Conservation (phyloP, 23 red algal genomes). For the Cyanidium caldarium region DNA sequence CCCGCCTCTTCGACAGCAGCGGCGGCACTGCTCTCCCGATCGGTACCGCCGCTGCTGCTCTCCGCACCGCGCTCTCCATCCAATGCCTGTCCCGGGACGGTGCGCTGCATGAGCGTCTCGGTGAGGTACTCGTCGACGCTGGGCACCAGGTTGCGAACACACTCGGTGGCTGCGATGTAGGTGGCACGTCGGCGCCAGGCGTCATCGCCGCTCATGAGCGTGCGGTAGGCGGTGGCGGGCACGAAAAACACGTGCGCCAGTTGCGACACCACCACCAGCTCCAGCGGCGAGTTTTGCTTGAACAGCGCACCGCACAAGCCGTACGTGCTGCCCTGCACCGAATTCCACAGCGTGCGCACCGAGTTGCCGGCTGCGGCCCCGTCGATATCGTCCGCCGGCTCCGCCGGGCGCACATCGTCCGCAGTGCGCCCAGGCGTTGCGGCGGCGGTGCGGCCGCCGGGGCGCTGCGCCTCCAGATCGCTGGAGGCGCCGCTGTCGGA, state of each 20-base stretch:
- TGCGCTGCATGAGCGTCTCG: not conserved
- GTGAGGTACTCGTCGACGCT: constrained; percentile 7
- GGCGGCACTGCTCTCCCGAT: not conserved
- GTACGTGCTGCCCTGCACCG: not conserved
- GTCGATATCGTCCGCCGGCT: too few species aligned
- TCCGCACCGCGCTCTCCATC: not conserved
- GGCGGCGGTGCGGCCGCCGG: too few species aligned
- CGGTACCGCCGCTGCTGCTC: not conserved
- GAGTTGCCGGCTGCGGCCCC: too few species aligned
- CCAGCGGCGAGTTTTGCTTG: not conserved
- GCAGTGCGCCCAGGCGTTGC: too few species aligned
- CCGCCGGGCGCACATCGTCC: too few species aligned
- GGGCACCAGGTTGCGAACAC: constrained; percentile 2
- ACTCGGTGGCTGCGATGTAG: not conserved
- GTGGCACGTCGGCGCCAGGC: not conserved
- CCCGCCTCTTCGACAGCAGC: not conserved
- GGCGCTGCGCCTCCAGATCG: too few species aligned
- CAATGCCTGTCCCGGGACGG: not conserved
- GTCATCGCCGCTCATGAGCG: not conserved
- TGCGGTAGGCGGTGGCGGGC: not conserved
- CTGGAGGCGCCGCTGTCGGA: too few species aligned
- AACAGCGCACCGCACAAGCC: not conserved
- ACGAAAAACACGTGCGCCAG: constrained; percentile 4
- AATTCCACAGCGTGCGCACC: not conserved
- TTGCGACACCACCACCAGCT: constrained; percentile 4